Percentiles rank a stretch among this genome's conserved stretches.
phyloP scores from a whole-genome alignment of 352 stramenopile species.

The Globisporangium spinosum region DNA sequence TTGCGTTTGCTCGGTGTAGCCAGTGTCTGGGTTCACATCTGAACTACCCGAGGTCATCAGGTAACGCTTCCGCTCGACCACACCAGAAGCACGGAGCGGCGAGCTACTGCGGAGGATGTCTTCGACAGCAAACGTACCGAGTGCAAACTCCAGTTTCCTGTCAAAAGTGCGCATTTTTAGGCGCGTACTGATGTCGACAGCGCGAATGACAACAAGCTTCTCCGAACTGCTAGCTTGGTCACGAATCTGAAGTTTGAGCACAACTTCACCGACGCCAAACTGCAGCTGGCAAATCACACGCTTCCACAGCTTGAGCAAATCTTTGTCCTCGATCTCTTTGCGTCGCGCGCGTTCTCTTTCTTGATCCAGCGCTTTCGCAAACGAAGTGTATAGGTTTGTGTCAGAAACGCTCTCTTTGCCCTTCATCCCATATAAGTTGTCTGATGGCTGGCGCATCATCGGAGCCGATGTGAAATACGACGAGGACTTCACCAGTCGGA shows the following conservation, averaged over 20 bases:
- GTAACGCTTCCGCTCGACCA: conserved; percentile 33
- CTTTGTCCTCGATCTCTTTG: conserved; percentile 65
- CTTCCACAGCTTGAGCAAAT: conserved; percentile 78
- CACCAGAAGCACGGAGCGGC: not conserved
- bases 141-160: conserved; percentile 57
- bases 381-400: conserved; percentile 33
- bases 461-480: conserved; percentile 22
- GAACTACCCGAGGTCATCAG: conserved; percentile 64
- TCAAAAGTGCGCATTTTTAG: conserved; percentile 68
- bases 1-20: conserved; percentile 9
- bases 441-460: conserved; percentile 3
- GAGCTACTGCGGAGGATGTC: conserved; percentile 45
- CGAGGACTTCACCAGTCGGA: conserved; percentile 20
- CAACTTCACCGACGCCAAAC: conserved; percentile 54
- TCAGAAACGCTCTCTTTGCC: conserved; percentile 20
- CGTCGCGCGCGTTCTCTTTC: conserved; percentile 29
- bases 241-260: conserved; percentile 48
- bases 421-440: conserved; percentile 10
- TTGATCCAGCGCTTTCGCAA: conserved; percentile 35
- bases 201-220: conserved; percentile 55
- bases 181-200: conserved; percentile 57
- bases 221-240: conserved; percentile 33
- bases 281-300: conserved; percentile 56
- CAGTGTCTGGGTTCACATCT: conserved; percentile 9
- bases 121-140: conserved; percentile 73